phyloP scores from a whole-genome alignment of 83 land plant genomes.

The Picea mariana region DNA sequence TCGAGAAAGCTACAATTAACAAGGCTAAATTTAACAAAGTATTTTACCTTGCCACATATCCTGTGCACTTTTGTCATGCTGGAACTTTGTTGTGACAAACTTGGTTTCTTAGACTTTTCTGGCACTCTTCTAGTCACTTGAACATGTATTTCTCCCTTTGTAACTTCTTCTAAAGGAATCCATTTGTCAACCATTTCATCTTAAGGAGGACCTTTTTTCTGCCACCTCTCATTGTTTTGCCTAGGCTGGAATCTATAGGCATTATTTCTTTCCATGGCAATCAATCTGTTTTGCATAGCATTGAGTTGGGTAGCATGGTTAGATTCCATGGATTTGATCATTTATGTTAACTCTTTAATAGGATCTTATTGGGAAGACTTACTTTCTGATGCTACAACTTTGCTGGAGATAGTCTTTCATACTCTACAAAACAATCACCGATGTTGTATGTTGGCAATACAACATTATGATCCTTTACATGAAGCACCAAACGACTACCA shows the following conservation, averaged over 20 bases:
- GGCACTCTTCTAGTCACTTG: conserved; percentile 78
- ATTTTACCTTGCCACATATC: conserved; percentile 43
- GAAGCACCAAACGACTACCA: conserved; percentile 70
- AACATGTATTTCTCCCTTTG: conserved; percentile 83
- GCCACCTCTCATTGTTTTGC: no score
- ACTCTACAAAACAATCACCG: conserved; percentile 89
- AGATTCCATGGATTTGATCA: no score
- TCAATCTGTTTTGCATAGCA: no score
- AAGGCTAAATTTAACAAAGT: neutral
- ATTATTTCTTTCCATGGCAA: no score
- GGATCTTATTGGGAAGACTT: no score
- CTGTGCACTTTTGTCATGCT: conserved; percentile 30
- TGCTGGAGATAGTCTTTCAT: conserved; percentile 59
- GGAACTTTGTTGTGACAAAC: conserved; percentile 22
- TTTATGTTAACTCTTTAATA: no score
- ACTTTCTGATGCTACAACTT: no score
- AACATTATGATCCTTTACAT: conserved; percentile 93
- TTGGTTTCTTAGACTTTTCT: conserved; percentile 31
- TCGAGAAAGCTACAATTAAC: neutral
- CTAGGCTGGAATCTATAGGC: no score
- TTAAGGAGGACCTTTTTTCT: no score
- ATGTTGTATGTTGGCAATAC: conserved; percentile 76
- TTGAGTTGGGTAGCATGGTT: no score
- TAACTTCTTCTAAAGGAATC: conserved; percentile 94
- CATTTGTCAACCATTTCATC: conserved; percentile 79